A percentile compares a stretch with the other conserved stretches of the same genome.
Evolutionary conservation across 768 basidiomycete genomes (phyloP).

Genomic region (Saitozyma sp.): DNA sequence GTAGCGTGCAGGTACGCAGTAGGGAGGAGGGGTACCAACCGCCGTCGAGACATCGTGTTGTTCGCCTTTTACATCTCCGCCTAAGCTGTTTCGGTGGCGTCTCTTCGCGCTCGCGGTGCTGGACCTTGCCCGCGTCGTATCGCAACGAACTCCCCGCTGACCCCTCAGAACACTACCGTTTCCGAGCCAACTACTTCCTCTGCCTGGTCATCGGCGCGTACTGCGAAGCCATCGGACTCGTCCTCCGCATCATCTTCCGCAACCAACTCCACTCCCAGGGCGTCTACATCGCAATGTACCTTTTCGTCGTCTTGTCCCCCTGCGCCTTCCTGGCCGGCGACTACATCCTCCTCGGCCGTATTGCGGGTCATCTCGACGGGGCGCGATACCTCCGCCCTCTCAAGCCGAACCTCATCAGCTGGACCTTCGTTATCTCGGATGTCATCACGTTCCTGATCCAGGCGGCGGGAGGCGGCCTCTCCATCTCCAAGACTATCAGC

Average conservation of each 20-base stretch:
- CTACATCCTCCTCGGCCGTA: constrained; percentile 49
- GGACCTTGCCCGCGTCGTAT: too few species aligned
- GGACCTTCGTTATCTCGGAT: constrained; percentile 50
- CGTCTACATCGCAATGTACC: constrained; percentile 46
- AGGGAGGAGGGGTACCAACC: too few species aligned
- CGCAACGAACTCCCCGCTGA: too few species aligned
- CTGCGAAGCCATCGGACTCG: constrained; percentile 48
- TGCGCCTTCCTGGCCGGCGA: constrained; percentile 52
- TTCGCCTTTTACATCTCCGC: too few species aligned
- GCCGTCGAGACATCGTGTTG: too few species aligned
- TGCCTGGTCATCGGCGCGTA: constrained; percentile 49
- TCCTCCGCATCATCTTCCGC: constrained; percentile 41
- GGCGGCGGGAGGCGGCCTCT: constrained; percentile 50
- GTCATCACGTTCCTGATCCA: constrained; percentile 51
- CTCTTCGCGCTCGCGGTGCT: too few species aligned
- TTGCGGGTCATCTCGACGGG: constrained; percentile 43
- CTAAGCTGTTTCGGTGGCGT: neutral
- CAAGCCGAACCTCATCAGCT: constrained; percentile 37
- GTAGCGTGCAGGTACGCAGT: too few species aligned
- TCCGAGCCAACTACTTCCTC: constrained; percentile 43
- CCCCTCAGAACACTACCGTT: constrained; percentile 9
- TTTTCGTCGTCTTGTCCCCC: constrained; percentile 48
- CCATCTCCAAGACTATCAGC: constrained; percentile 33
- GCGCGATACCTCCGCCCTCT: constrained; percentile 40
- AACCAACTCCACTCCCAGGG: constrained; percentile 38